Conservation (phyloP, 2,329 filamentous ascomycete genomes). For the Lecanicillium sp. region DNA sequence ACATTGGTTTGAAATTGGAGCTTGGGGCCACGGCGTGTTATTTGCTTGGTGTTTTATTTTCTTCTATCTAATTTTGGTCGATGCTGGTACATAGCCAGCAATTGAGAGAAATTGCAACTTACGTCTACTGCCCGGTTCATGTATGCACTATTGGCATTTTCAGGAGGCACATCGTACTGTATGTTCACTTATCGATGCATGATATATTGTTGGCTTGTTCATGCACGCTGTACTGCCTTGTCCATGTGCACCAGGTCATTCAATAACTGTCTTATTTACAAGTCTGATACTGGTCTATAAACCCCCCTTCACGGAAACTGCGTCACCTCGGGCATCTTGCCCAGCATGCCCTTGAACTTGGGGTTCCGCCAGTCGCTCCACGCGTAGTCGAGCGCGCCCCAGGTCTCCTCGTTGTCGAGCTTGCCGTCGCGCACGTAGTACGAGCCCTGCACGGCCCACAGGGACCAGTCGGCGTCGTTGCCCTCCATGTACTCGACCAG, state of each 20-base stretch:
- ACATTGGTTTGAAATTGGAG: not conserved
- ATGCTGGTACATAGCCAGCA: too few species aligned
- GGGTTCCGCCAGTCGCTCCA: conserved; percentile 35
- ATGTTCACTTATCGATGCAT: too few species aligned
- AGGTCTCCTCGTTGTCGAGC: conserved; percentile 47
- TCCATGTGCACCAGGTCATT: not conserved
- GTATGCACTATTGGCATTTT: not conserved
- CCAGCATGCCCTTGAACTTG: conserved; percentile 29
- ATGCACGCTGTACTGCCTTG: not conserved
- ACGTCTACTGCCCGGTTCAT: too few species aligned
- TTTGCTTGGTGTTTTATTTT: too few species aligned
- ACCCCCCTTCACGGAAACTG: conserved; percentile 25
- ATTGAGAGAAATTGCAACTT: too few species aligned
- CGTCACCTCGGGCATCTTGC: conserved; percentile 33
- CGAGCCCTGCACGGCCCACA: conserved; percentile 53
- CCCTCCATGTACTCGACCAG: conserved; percentile 44
- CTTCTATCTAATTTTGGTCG: too few species aligned
- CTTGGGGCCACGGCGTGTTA: too few species aligned
- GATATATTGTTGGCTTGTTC: not conserved
- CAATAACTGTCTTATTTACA: not conserved
- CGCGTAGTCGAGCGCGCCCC: conserved; percentile 41
- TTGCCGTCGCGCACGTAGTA: conserved; percentile 50
- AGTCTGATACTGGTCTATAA: not conserved
- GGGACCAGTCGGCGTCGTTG: conserved; percentile 54
- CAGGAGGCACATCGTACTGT: too few species aligned